Evolutionary conservation across 495 filamentous ascomycete genomes (phyloP).

Genomic region (Astrothelium subdiscretum): DNA sequence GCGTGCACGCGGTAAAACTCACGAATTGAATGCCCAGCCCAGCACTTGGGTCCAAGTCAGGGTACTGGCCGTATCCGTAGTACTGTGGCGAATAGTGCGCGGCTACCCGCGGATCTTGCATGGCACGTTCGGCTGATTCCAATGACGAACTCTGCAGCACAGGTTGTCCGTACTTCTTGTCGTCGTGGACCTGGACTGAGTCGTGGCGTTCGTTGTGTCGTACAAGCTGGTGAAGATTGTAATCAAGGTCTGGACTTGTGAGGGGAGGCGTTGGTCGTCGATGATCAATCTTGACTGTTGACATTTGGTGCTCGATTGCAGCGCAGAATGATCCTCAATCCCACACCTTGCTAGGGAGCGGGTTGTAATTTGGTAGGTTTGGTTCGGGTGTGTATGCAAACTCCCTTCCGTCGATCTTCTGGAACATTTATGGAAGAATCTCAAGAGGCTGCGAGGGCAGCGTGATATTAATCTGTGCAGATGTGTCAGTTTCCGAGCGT

Average conservation of each 20-base stretch:
- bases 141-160: constrained; percentile 6
- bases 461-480: neutral
- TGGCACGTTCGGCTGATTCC: constrained; percentile 11
- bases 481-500: neutral
- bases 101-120: constrained; percentile 11
- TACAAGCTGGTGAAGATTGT: constrained; percentile 18
- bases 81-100: constrained; percentile 5
- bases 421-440: neutral
- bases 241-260: constrained; percentile 13
- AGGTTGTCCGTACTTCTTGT: neutral
- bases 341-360: neutral
- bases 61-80: constrained; percentile 16
- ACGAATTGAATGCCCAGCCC: constrained; percentile 34
- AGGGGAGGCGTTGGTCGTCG: constrained; percentile 17
- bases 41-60: constrained; percentile 19
- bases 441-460: neutral
- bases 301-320: constrained; percentile 6
- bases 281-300: constrained; percentile 16
- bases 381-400: neutral
- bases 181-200: constrained; percentile 1
- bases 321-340: neutral
- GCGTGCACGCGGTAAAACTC: neutral
- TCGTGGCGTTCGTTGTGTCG: constrained; percentile 15
- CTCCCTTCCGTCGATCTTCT: neutral
- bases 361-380: neutral